Base-by-base conservation (phyloP, 2,329 filamentous ascomycete species). In the Fusarium tricinctum region DNA sequence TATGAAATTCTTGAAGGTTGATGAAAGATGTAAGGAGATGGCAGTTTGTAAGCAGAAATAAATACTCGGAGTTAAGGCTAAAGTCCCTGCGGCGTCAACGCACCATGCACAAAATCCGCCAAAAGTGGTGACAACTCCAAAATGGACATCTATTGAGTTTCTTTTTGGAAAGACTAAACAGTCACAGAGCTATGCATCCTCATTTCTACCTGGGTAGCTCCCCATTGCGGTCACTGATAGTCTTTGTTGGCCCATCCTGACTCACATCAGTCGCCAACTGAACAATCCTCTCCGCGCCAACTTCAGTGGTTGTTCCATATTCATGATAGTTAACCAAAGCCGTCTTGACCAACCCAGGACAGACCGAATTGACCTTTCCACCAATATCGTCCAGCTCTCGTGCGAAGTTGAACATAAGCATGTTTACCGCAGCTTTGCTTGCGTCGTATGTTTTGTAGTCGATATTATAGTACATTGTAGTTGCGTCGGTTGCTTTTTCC, bases 391-490 rank as follows among this genome's bases (percentile, higher is more conserved):
- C 67, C 38, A 82, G 33, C 13, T 75, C 71, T 1, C 75, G 66
- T 2, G 71, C 73, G 47, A 78, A 82, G 47, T 78, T 75, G 5
- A 78, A 19, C 32, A 71, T 73, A 4, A 83, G 66, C 76, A 82
- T 81, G 30, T 83, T 81, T 12, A 83, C 23, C 0, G 81, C 82
- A 2, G 81, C 78, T 63, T 84, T 84, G 70, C 79, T 82, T 6
- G 73, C 65, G 14, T 79, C 71, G 53, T 84, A 83, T 1, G 74
- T 70, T 33, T 75, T 78, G 46, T 73, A 77, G 7, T 77, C 75
- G 17, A 69, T 60, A 2, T 49, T 54, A 45, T 78, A 78, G 12
- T 56, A 76, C 2, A 53, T 23, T 0, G 66, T 77, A 0, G 58
- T 64, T 44, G 73, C 71, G 53, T 82, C 76, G 1, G 69, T 62